Evolutionary conservation across 2,329 filamentous ascomycete species (phyloP), one percentile per base, ranked within the genome.

Genomic region (Bipolaris cookei): DNA sequence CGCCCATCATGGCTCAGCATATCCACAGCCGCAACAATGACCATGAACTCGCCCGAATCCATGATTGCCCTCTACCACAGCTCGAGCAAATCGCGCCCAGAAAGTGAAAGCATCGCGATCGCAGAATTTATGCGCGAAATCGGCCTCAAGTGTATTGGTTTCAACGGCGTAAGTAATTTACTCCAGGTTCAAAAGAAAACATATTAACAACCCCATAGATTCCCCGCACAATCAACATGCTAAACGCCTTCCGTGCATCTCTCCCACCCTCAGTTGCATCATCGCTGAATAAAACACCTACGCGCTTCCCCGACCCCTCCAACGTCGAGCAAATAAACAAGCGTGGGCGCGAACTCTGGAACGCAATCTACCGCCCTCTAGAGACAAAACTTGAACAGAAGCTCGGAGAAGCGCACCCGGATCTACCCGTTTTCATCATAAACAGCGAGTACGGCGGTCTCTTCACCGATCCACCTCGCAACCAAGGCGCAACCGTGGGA

Each of bases 41-140:
- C 91, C 1, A 86, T 95, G 81, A 95, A 96, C 80, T 92, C 90
- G 1, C 91, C 91, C 21, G 88, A 90, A 55, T 89, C 90, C 3
- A 84, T 94, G 63, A 78, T 85, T 3, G 77, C 83, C 20, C 83
- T 93, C 11, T 88, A 87, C 77, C 70, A 82, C 44, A 67, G 79
- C 18, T 66, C 54, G 18, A 72, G 57, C 42, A 61, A 56, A 20
- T 65, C 63, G 6, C 66, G 69, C 43, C 57, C 63, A 18, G 59
- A 59, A 14, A 68, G 68, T 41, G 72, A 77, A 32, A 72, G 78
- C 13, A 78, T 84, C 2, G 78, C 81, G 23, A 81, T 84, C 32
- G 89, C 89, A 60, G 89, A 91, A 72, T 81, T 90, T 56, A 90
- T 92, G 80, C 86, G 89, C 67, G 89, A 92, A 65, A 83, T 91